Evolutionary conservation across 2,329 filamentous ascomycete species (phyloP), one percentile per base, ranked within the genome.

Genomic region (Aspergillus sp.): DNA sequence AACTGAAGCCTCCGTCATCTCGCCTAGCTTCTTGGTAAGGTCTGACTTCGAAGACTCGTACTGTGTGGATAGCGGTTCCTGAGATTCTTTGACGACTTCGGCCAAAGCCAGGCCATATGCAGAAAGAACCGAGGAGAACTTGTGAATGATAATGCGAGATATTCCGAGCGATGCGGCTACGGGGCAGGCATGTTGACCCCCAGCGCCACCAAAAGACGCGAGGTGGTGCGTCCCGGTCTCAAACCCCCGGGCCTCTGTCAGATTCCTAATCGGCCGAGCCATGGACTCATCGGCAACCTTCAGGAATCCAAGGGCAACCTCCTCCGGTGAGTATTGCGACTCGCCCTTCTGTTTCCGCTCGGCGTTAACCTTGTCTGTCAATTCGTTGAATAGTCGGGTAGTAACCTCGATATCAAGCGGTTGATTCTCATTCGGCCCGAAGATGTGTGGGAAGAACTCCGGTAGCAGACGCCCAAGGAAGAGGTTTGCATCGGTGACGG

Each of bases 371-470:
- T 55, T 83, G 40, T 89, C 82, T 0, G 91, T 86, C 9, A 97
- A 79, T 64, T 92, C 87, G 62, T 89, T 82, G 60, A 97, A 90
- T 1, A 90, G 82, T 66, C 84, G 87, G 70, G 86, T 84, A 66
- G 90, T 96, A 1, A 90, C 89, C 56, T 89, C 83, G 1, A 84
- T 79, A 69, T 96, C 92, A 1, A 97, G 76, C 0, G 87, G 89
- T 71, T 96, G 87, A 60, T 96, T 82, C 70, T 97, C 93, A 45
- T 93, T 89, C 72, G 91, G 89, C 46, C 93, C 93, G 66, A 98
- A 97, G 58, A 98, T 97, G 72, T 93, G 93, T 0, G 93, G 93
- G 74, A 98, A 98, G 80, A 96, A 96, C 61, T 96, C 91, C 0
- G 93, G 93, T 1, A 96, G 76, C 4, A 98, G 79, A 23, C 93